Evolutionary conservation across 495 filamentous ascomycete genomes (phyloP), one percentile per base, ranked within the genome.

Genomic region (Coniosporium apollinis): DNA sequence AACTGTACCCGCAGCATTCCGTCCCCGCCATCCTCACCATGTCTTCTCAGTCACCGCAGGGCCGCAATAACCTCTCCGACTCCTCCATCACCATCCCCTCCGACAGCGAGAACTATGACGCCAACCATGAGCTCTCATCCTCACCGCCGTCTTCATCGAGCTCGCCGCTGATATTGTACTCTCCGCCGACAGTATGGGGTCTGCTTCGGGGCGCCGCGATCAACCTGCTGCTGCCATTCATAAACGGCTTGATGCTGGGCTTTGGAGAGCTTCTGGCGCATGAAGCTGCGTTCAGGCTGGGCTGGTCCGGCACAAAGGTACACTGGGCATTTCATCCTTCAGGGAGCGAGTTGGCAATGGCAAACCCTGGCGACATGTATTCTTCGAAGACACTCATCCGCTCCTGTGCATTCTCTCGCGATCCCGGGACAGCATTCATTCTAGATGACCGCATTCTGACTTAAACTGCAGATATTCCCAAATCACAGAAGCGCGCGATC

Each of bases 181-280:
- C 74, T 21, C 82, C 84, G 11, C 86, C 91, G 0, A 89, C 83
- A 0, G 35, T 87, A 21, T 87, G 80, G 79, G 70, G 79, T 19
- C 51, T 99, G 25, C 34, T 94, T 33, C 74, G 87, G 22, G 83
- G 89, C 5, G 83, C 84, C 5, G 84, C 84, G 3, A 96, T 99
- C 58, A 99, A 99, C 54, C 62, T 99, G 5, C 40, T 99, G 0
- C 62, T 99, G 2, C 89, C 89, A 0, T 99, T 99, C 43, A 72
- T 99, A 47, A 99, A 99, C 57, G 89, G 89, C 15, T 66, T 99
- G 59, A 99, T 99, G 89, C 60, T 99, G 36, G 89, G 89, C 4
- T 93, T 99, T 50, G 89, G 89, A 16, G 89, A 99, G 59, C 61
- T 99, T 24, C 78, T 96, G 52, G 89, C 89, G 36, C 86, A 99